Percentiles rank a stretch among this genome's conserved stretches.
These are phyloP conservation scores for Protea cynaroides DNA, from an alignment of 164 flowering plant genomes.

Conservation along the genomic window DNA sequence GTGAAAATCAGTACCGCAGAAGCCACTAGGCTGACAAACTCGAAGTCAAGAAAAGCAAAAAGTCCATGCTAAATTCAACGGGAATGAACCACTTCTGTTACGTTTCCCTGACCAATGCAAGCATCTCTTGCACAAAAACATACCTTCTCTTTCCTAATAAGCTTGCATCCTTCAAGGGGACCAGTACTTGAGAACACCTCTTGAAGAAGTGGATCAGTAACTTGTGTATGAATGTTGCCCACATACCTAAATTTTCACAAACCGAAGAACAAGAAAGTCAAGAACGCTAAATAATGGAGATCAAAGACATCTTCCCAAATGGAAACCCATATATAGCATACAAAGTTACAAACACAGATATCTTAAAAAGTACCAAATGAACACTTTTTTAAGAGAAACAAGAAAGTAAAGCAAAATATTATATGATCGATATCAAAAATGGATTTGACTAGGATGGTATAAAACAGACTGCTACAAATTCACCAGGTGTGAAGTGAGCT, in stretches of 20 bases:
- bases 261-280: neutral
- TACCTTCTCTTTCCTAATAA: slow-evolving; percentile 42
- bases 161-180: slow-evolving; percentile 47
- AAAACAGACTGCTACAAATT: neutral
- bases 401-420: neutral
- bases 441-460: neutral
- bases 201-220: slow-evolving; percentile 4
- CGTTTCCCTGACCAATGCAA: neutral
- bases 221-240: slow-evolving; percentile 29
- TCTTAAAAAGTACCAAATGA: no score
- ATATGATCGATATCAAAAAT: neutral
- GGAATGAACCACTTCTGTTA: neutral
- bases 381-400: neutral
- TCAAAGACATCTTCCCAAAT: neutral
- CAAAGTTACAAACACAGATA: neutral
- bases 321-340: neutral
- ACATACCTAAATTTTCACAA: slow-evolving; percentile 18
- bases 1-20: neutral
- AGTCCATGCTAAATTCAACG: neutral
- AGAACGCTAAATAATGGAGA: neutral
- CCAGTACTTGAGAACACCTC: slow-evolving; percentile 24
- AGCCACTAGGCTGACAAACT: neutral
- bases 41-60: neutral
- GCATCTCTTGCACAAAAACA: neutral
- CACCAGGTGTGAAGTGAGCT: neutral